Base-by-base conservation (phyloP, 2,329 filamentous ascomycete species). In the Epichloe baconii region DNA sequence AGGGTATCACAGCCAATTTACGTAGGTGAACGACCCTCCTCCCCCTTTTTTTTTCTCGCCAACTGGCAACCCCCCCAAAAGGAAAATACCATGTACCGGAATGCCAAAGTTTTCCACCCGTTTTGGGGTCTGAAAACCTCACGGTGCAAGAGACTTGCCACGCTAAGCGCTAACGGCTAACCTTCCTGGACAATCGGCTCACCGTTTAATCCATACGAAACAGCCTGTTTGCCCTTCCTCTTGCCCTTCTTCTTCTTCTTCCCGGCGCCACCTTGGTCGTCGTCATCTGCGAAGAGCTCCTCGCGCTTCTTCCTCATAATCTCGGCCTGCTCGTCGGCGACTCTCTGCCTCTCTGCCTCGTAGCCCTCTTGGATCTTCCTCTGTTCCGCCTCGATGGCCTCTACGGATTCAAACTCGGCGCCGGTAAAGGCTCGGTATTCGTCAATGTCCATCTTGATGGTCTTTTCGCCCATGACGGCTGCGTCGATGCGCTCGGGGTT, bases 401-500 rank as follows among this genome's bases (percentile, higher is more conserved):
- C 77, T 19, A 80, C 73, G 42, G 73, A 69, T 58, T 77, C 74
- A 57, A 79, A 78, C 63, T 77, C 73, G 48, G 69, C 62, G 31
- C 73, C 74, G 0, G 76, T 75, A 46, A 72, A 67, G n/a, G 69
- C 67, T 60, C 77, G 73, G 68, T 81, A 83, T 64, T 80, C 77
- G 36, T 80, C 77, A 26, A 83, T 67, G 60, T 82, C 74, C 56
- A 84, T 81, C 59, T 66, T 68, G 43, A 75, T 70, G 34, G 73
- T 73, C 67, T 80, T 78, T 57, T 76, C 71, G 51, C 79, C 79
- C 37, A 76, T 77, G 51, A 93, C 71, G 5, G 80, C 80, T 37
- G 74, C 73, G 54, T 80, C 80, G 57, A 94, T 75, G 55, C 78
- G 76, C 3, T 70, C 67, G 0, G 85, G 81, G 55, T 83, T 76